phyloP scores from a whole-genome alignment of 192 early-diverging fungal species.

The Bifiguratus adelaidae region DNA sequence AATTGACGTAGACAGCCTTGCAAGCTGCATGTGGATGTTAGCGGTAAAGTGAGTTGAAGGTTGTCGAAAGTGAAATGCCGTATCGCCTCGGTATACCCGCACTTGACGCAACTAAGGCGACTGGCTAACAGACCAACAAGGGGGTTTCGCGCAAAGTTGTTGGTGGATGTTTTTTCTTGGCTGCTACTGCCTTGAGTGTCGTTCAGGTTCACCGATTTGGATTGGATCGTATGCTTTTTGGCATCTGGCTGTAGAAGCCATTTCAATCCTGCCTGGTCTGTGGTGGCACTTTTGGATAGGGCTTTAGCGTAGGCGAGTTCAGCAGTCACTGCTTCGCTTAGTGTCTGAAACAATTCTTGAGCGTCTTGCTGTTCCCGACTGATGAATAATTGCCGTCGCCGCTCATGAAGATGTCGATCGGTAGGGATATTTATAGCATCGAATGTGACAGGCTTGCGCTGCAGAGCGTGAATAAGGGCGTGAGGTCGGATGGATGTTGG shows the following conservation, averaged over 20 bases:
- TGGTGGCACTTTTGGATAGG: constrained; percentile 56
- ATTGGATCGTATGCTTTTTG: neutral
- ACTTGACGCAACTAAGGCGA: constrained; percentile 65
- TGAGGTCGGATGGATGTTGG: constrained; percentile 43
- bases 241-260: neutral
- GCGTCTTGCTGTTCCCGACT: constrained; percentile 80
- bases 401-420: too few relatives aligned
- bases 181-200: neutral
- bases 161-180: constrained; percentile 5
- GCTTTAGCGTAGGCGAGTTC: too few relatives aligned
- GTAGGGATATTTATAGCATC: too few relatives aligned
- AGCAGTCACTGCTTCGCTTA: too few relatives aligned
- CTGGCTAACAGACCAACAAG: constrained; percentile 69
- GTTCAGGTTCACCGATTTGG: neutral
- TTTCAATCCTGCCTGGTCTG: constrained; percentile 39
- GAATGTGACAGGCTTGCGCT: constrained; percentile 26
- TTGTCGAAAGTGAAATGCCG: constrained; percentile 79
- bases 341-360: constrained; percentile 77
- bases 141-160: constrained; percentile 37
- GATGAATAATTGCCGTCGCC: constrained; percentile 43
- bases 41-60: constrained; percentile 58
- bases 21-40: constrained; percentile 24
- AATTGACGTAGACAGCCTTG: constrained; percentile 41
- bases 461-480: constrained; percentile 47
- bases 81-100: constrained; percentile 68